A percentile compares a stretch with the other conserved stretches of the same genome.
Evolutionary conservation across 140 eudicot genomes (phyloP).

Genomic region (Flaveria floridana): DNA sequence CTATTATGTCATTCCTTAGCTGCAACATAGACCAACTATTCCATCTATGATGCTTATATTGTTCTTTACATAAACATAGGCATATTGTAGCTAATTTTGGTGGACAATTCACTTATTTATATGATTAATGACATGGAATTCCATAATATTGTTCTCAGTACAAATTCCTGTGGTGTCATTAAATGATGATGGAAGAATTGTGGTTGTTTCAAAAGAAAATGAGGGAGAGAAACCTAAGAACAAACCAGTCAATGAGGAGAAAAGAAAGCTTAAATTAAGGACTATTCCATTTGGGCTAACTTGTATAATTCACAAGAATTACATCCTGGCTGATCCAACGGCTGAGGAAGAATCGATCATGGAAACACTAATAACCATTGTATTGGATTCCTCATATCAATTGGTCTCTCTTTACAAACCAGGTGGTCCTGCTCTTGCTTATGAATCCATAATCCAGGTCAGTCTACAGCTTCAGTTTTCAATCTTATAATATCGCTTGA

Average conservation of each 20-base stretch:
- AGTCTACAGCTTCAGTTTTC: slow-evolving; percentile 20
- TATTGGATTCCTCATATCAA: slow-evolving; percentile 69
- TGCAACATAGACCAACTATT: slow-evolving; percentile 6
- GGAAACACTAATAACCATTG: slow-evolving; percentile 77
- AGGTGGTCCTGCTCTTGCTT: slow-evolving; percentile 81
- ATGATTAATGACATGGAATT: slow-evolving; percentile 9
- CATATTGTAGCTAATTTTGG: neutral
- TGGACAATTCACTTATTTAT: neutral
- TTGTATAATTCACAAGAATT: slow-evolving; percentile 78
- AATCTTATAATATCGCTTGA: neutral
- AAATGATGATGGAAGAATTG: slow-evolving; percentile 85
- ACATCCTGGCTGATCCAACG: slow-evolving; percentile 85
- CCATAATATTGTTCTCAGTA: slow-evolving; percentile 45
- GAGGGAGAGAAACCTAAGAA: slow-evolving; percentile 48
- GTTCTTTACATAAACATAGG: neutral
- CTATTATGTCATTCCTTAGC: slow-evolving; percentile 7
- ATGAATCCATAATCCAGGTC: slow-evolving; percentile 66
- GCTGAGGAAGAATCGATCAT: slow-evolving; percentile 88
- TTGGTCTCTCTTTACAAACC: slow-evolving; percentile 85
- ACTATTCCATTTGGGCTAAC: slow-evolving; percentile 63
- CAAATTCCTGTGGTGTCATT: slow-evolving; percentile 83
- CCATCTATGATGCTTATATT: neutral
- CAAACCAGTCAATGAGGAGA: slow-evolving; percentile 78
- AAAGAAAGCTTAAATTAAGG: slow-evolving; percentile 64
- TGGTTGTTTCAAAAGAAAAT: slow-evolving; percentile 55